These are phyloP conservation scores for Exophiala alcalophila DNA, from an alignment of 2,329 filamentous ascomycete genomes.

Conservation along the genomic window DNA sequence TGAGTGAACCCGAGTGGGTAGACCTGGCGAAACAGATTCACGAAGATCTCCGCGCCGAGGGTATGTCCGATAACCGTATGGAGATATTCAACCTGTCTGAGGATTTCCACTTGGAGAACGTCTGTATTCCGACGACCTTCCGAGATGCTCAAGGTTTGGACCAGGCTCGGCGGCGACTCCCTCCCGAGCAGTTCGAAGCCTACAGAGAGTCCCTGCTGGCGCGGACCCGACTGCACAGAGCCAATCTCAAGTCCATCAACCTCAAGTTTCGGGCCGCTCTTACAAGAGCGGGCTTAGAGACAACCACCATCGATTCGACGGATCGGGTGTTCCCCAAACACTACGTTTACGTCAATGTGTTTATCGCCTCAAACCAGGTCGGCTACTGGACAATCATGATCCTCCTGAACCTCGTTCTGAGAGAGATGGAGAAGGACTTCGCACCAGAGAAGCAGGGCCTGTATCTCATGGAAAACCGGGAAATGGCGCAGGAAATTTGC, in stretches of 20 bases:
- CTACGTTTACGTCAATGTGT: constrained; percentile 29
- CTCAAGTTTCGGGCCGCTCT: constrained; percentile 22
- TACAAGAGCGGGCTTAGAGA: constrained; percentile 17
- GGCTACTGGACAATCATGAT: constrained; percentile 30
- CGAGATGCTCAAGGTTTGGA: constrained; percentile 8
- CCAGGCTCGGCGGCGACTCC: constrained; percentile 3
- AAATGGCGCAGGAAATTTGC: constrained; percentile 28
- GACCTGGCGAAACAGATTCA: constrained; percentile 34
- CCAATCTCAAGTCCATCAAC: constrained; percentile 25
- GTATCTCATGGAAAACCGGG: constrained; percentile 27
- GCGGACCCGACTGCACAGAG: constrained; percentile 17
- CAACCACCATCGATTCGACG: constrained; percentile 6
- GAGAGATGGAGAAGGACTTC: constrained; percentile 17
- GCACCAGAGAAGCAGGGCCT: constrained; percentile 22
- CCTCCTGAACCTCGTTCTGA: constrained; percentile 26
- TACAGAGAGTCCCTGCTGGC: constrained; percentile 11
- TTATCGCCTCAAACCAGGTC: constrained; percentile 22
- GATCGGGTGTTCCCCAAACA: constrained; percentile 27
- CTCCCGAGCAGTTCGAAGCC: constrained; percentile 4
- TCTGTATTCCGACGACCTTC: constrained; percentile 20
- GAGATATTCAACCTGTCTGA: constrained; percentile 29
- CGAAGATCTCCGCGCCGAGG: constrained; percentile 25
- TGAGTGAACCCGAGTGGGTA: constrained; percentile 38
- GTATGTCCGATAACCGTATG: constrained; percentile 12
- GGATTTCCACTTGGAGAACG: constrained; percentile 27